Conservation (phyloP, 305 asterid species). For the Rubia balearica region DNA sequence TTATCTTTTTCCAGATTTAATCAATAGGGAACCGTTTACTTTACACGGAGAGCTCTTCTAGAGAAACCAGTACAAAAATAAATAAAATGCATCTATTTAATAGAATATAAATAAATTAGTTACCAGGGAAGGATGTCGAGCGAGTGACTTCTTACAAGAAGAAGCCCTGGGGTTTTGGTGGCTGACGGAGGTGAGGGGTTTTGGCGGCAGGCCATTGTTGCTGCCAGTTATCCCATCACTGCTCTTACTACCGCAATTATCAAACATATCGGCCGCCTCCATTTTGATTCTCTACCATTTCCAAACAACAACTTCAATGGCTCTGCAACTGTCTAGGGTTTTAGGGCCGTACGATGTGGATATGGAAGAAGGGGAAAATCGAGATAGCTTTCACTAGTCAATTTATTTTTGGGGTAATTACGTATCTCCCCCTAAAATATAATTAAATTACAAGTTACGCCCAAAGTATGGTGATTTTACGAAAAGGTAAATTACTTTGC, state of each 20-base stretch:
- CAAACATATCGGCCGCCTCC: constrained; percentile 84
- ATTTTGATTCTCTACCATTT: constrained; percentile 64
- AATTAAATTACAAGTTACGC: neutral
- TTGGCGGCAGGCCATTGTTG: constrained; percentile 72
- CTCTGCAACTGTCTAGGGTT: constrained; percentile 15
- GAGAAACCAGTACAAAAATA: neutral
- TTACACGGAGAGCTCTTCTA: neutral
- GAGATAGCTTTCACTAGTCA: neutral
- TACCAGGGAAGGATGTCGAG: constrained; percentile 80
- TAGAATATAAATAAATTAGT: neutral
- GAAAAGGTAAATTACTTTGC: neutral
- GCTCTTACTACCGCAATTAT: constrained; percentile 31
- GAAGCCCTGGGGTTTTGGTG: constrained; percentile 30
- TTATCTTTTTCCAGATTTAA: neutral
- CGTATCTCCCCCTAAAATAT: neutral
- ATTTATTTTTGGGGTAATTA: neutral
- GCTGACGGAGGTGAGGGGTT: constrained; percentile 41
- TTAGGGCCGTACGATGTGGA: neutral
- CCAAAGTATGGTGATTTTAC: neutral
- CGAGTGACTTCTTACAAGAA: constrained; percentile 40
- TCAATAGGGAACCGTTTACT: neutral
- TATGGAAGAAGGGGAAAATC: neutral
- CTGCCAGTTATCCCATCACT: constrained; percentile 54
- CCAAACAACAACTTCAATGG: constrained; percentile 15
- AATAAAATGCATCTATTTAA: neutral